Percentiles rank a stretch among this genome's conserved stretches.
phyloP scores from a whole-genome alignment of 306 rosid species.

The Castanea mollissima region DNA sequence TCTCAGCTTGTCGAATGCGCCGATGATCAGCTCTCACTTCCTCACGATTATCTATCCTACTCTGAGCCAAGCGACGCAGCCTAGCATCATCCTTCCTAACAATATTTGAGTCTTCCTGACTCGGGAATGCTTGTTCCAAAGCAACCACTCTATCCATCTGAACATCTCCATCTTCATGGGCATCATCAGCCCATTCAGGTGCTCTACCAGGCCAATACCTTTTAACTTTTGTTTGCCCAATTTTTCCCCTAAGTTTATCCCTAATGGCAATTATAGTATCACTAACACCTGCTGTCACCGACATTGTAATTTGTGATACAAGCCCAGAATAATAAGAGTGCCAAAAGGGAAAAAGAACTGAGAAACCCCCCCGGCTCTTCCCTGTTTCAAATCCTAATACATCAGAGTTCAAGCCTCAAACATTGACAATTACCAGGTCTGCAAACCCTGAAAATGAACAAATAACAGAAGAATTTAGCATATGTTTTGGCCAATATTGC shows the following conservation, averaged over 20 bases:
- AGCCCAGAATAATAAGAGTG: background rate
- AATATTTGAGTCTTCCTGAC: conserved; percentile 44
- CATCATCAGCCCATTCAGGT: conserved; percentile 93
- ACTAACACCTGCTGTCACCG: conserved; percentile 98
- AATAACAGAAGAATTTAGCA: background rate
- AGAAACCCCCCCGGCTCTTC: background rate
- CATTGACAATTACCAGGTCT: background rate
- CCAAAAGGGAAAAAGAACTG: background rate
- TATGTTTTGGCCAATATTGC: background rate
- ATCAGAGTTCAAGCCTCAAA: background rate
- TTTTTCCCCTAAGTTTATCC: conserved; percentile 93
- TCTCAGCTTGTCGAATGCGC: conserved; percentile 90
- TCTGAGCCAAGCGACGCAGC: conserved; percentile 77
- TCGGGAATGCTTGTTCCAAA: conserved; percentile 73
- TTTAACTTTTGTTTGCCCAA: conserved; percentile 84
- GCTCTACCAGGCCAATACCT: conserved; percentile 98
- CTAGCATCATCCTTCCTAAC: conserved; percentile 75
- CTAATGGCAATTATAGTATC: conserved; percentile 79
- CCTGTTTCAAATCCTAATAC: conserved; percentile 29
- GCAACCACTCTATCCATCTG: conserved; percentile 55
- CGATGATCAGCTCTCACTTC: conserved; percentile 91
- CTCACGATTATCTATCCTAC: conserved; percentile 81
- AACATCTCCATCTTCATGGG: conserved; percentile 67
- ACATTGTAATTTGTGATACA: conserved; percentile 43
- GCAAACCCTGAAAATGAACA: background rate